Conservation (phyloP, 805 yeast genomes). For the Priceomyces medius region DNA sequence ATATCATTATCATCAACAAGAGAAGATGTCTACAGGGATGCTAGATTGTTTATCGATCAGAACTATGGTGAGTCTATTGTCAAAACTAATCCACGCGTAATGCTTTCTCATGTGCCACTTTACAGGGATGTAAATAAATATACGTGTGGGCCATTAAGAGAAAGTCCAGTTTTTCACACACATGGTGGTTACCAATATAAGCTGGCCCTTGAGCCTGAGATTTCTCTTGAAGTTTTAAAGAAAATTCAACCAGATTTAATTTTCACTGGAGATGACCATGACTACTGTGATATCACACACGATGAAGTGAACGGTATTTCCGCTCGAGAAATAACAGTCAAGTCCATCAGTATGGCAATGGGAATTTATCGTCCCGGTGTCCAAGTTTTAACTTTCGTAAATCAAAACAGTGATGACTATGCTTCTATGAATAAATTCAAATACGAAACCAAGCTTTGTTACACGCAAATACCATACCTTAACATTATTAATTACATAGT, state of each 20-base stretch:
- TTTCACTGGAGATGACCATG: slow-evolving; percentile 96
- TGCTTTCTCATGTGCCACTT: slow-evolving; percentile 86
- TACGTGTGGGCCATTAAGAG: slow-evolving; percentile 78
- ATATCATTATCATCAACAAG: slow-evolving; percentile 66
- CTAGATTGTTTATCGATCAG: slow-evolving; percentile 52
- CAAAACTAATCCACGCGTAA: slow-evolving; percentile 52
- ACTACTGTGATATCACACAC: slow-evolving; percentile 81
- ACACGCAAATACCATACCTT: slow-evolving; percentile 46
- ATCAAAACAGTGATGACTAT: slow-evolving; percentile 7
- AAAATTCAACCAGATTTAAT: slow-evolving; percentile 63
- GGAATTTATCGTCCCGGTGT: slow-evolving; percentile 42
- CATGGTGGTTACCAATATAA: slow-evolving; percentile 81
- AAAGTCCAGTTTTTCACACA: slow-evolving; percentile 55
- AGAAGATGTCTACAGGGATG: slow-evolving; percentile 44
- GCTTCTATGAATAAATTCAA: slow-evolving; percentile 22
- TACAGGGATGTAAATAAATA: slow-evolving; percentile 61
- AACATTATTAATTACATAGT: slow-evolving; percentile 38
- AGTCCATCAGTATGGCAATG: slow-evolving; percentile 42
- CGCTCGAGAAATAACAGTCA: slow-evolving; percentile 37
- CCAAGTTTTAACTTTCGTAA: slow-evolving; percentile 32
- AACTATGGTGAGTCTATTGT: slow-evolving; percentile 8
- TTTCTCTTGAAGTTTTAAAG: slow-evolving; percentile 57
- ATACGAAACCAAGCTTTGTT: slow-evolving; percentile 44
- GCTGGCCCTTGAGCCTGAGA: slow-evolving; percentile 64
- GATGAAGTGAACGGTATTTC: slow-evolving; percentile 9